phyloP scores from a whole-genome alignment of 129 eudicot genomes.

The Chrysanthemum lavandulifolium region DNA sequence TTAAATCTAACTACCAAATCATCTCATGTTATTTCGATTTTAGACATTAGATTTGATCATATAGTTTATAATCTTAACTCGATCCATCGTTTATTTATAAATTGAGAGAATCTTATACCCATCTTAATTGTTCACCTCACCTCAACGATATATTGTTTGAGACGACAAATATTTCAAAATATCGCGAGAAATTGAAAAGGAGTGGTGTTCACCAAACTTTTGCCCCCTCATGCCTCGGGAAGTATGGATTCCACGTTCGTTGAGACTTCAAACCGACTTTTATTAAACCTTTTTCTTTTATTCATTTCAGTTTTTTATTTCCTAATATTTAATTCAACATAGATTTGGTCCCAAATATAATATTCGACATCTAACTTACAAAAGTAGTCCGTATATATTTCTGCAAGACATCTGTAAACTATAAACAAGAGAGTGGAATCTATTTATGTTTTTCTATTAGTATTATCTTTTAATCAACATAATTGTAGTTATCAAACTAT shows the following conservation, averaged over 20 bases:
- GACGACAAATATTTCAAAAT: neutral
- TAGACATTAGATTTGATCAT: no score
- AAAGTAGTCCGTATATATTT: neutral
- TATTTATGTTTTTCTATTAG: no score
- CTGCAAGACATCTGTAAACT: neutral
- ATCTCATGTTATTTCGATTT: no score
- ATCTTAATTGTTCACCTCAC: no score
- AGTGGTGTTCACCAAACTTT: conserved; percentile 32
- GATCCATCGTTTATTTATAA: no score
- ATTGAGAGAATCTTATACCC: no score
- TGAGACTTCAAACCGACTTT: conserved; percentile 37
- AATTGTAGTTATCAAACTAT: no score
- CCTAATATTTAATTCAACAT: conserved; percentile 1
- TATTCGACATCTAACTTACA: conserved; percentile 18
- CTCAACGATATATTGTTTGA: no score
- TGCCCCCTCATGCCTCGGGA: conserved; percentile 22
- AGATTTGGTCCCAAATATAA: conserved; percentile 22
- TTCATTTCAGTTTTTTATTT: neutral
- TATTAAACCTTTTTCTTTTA: conserved; percentile 2
- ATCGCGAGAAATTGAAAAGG: conserved; percentile 25
- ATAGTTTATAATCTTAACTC: no score
- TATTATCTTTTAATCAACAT: no score
- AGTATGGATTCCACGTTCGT: conserved; percentile 44
- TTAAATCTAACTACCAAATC: no score
- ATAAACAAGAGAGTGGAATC: neutral